Evolutionary conservation across 768 basidiomycete genomes (phyloP), one percentile per base, ranked within the genome.

Genomic region (Phaeotremella fagi): DNA sequence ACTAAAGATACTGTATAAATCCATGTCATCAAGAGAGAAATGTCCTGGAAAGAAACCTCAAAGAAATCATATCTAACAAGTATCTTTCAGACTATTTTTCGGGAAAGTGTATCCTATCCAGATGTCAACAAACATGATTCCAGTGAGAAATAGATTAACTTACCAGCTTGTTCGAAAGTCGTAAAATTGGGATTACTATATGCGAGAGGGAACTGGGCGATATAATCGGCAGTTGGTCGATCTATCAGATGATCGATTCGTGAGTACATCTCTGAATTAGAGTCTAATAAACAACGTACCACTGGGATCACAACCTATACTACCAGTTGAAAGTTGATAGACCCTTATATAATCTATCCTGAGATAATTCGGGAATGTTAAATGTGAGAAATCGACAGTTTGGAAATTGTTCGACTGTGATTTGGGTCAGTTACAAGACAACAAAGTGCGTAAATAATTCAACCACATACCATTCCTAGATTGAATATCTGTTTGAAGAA

Each of bases 291-390:
- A 11, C 36, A 29, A 52, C 20, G 33, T 43, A 68, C 66, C 66
- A 7, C 46, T 27, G 7, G 69, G 70, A 45, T 71, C 72, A 54
- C 73, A 75, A 2, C 70, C 64, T 11, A 74, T 50, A 65, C 88
- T 88, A 51, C 63, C 63, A 4, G 38, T 50, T 7, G 52, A 31
- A 29, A 82, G 73, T 70, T 95, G 92, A 73, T 92, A 97, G 11
- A 95, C 86, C 24, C 91, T 82, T 48, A 94, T 82, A 76, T 85
- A 95, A 70, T 94, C 88, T 31, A 94, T 78, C 45, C 77, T 78
- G 84, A 92, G 83, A 63, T 83, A 81, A 0, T 82, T 80, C 6
- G 90, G 90, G 76, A 88, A 90, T 16, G 75, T 77, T 20, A 94
- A 76, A 54, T 85, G 78, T 16, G 80, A 74, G 45, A 88, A 78